Base-by-base conservation (phyloP, 2,329 filamentous ascomycete species). In the Talaromyces pinophilus region DNA sequence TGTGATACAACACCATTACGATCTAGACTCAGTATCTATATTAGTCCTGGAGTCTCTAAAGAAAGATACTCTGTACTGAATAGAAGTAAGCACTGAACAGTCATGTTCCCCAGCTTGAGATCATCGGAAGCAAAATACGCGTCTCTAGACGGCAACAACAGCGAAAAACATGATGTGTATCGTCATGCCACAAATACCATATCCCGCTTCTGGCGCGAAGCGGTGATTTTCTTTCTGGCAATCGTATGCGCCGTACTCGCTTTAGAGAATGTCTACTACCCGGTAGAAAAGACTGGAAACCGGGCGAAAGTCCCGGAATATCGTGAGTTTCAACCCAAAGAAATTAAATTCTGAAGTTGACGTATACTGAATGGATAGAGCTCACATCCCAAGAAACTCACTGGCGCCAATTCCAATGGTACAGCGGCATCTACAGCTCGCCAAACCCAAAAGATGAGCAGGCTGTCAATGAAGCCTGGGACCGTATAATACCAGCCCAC, bases 401-500 rank as follows among this genome's bases (percentile, higher is more conserved):
- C 44, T 48, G 44, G 44, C 44, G 44, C 6, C 44, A 48, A 22
- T 48, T 48, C 2, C 44, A 48, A 48, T 48, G 44, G 44, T 10
- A 48, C 44, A 48, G 44, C 44, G 19, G 44, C 10, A 13, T 48
- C 8, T 48, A 48, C 10, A 48, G 44, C 44, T 48, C 44, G 10
- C 44, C n/a, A 5, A 10, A 48, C 8, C n/a, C 44, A 48, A 19
- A 48, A 0, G 44, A 48, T 48, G 44, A 48, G 44, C 44, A 22
- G 7, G 44, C 19, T 2, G 44, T 48, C 3, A 48, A 48, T 48
- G 44, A 48, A 13, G 44, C 44, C 44, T 75, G 73, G 73, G 68
- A 74, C 8, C 63, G 55, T 1, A 74, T 75, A 52, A 66, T 68
- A 22, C 71, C 71, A 7, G 66, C 72, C 15, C 73, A 75, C 61